Base-by-base conservation (phyloP, 2,329 filamentous ascomycete genomes). In the Trichoderma pleuroti region DNA sequence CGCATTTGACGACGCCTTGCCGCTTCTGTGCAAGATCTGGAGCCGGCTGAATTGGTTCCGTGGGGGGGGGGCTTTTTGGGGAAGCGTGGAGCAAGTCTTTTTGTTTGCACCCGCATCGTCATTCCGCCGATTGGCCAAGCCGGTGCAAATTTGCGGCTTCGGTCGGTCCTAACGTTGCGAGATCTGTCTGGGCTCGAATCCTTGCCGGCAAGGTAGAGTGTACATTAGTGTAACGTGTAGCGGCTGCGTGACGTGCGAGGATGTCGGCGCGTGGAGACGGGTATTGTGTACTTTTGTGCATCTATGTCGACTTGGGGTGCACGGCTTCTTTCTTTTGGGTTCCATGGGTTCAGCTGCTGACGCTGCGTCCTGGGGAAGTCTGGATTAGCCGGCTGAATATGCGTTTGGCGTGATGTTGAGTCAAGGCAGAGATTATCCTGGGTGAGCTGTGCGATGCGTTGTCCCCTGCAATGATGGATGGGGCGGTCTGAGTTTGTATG, bases 21-120 rank as follows among this genome's bases (percentile, higher is more conserved):
- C 63, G 2, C 49, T 36, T 66, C 63, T 56, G 63, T 39, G 21
- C 21, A 39, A 10, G 63, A 66, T 66, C 63, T 66, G 63, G 63
- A 42, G 63, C n/a, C 63, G 63, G 63, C 21, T 66, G 63, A 66
- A 66, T 66, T 66, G 46, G 63, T 56, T 56, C 63, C 63, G 56
- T n/a, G n/a, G n/a, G n/a, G 62, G 39, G 39, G 36, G 39, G 62
- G 26, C 21, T 54, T 34, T 56, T 52, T 52, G 46, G 46, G 46
- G n/a, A 21, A 14, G 3, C 21, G 21, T 52, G 46, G 46, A 52
- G 46, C 39, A 52, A 54, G 46, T 39, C 39, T 42, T 42, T 42
- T 42, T 66, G 26, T 66, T 39, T 9, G 28, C 28, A 30, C 42
- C 42, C 42, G 28, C 42, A 46, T 34, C 24, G 63, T 56, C 46